A percentile compares a stretch with the other conserved stretches of the same genome.
These are phyloP conservation scores for Pseudocohnilembus persalinus DNA, from an alignment of 169 alveolate species.

Conservation along the genomic window DNA sequence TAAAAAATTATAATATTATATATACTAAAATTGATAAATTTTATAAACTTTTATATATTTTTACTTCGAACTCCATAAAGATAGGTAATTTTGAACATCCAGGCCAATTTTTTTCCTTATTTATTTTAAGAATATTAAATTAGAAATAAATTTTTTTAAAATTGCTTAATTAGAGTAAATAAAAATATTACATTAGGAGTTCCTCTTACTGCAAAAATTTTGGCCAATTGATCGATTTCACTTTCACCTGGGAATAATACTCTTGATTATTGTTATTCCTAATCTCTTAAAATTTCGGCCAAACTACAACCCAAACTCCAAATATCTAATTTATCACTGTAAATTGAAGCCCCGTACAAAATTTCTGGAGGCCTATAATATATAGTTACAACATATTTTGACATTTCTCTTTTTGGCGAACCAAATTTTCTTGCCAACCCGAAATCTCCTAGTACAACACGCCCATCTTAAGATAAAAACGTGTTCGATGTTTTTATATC, in stretches of 20 bases:
- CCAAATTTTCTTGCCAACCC: slow-evolving; percentile 21
- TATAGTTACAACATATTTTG: neutral
- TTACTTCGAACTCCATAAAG: neutral
- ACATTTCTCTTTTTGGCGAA: slow-evolving; percentile 3
- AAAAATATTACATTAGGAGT: slow-evolving; percentile 13
- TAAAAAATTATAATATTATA: too few species aligned
- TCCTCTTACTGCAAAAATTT: slow-evolving; percentile 10
- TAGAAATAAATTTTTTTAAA: neutral
- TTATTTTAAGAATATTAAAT: neutral
- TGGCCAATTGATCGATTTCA: neutral
- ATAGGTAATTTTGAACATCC: slow-evolving; percentile 1
- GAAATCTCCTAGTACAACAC: slow-evolving; percentile 11
- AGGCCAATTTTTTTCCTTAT: slow-evolving; percentile 8
- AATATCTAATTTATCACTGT: slow-evolving; percentile 10
- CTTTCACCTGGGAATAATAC: neutral
- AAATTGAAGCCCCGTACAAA: slow-evolving; percentile 1
- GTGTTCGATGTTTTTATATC: slow-evolving; percentile 19
- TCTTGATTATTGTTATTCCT: neutral
- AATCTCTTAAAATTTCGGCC: neutral
- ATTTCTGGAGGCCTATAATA: slow-evolving; percentile 22
- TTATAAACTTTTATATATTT: neutral
- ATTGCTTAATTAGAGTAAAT: neutral
- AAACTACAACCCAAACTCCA: slow-evolving; percentile 16
- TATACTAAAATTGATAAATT: neutral
- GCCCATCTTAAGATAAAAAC: slow-evolving; percentile 7